These are phyloP conservation scores for Ligustrum vulgare DNA, from an alignment of 257 asterid species.

Conservation along the genomic window DNA sequence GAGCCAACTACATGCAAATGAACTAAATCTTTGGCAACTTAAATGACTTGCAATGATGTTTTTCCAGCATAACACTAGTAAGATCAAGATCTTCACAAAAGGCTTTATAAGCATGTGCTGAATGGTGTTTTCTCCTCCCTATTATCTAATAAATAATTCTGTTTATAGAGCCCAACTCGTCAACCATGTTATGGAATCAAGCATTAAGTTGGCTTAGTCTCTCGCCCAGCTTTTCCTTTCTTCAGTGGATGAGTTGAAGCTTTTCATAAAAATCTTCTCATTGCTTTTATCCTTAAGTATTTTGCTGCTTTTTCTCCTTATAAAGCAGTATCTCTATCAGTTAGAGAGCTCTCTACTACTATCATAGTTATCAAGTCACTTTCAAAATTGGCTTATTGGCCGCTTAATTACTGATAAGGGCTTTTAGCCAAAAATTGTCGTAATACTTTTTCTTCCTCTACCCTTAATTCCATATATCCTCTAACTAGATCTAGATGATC, in stretches of 20 bases:
- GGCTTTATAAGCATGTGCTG: slow-evolving; percentile 32
- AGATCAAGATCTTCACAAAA: slow-evolving; percentile 28
- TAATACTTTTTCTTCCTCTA: not conserved
- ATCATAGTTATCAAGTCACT: not conserved
- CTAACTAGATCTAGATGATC: not conserved
- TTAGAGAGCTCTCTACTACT: not conserved
- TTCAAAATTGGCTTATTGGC: not conserved
- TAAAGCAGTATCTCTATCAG: not conserved
- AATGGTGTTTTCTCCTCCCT: not conserved
- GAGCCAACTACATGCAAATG: slow-evolving; percentile 26
- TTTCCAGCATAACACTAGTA: slow-evolving; percentile 30
- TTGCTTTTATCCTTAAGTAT: not conserved
- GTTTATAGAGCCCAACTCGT: not conserved
- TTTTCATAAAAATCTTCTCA: not conserved
- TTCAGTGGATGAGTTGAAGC: not conserved
- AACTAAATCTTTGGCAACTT: slow-evolving; percentile 34
- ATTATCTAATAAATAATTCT: not conserved
- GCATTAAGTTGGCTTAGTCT: not conserved
- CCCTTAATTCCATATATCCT: not conserved
- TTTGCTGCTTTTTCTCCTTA: not conserved
- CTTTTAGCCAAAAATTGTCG: not conserved
- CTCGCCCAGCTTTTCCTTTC: not conserved
- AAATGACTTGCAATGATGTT: slow-evolving; percentile 31
- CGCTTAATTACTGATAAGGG: not conserved
- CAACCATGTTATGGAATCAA: not conserved